Conservation (phyloP, 78 protist genomes). For the Tieghemostelium lacteum region DNA sequence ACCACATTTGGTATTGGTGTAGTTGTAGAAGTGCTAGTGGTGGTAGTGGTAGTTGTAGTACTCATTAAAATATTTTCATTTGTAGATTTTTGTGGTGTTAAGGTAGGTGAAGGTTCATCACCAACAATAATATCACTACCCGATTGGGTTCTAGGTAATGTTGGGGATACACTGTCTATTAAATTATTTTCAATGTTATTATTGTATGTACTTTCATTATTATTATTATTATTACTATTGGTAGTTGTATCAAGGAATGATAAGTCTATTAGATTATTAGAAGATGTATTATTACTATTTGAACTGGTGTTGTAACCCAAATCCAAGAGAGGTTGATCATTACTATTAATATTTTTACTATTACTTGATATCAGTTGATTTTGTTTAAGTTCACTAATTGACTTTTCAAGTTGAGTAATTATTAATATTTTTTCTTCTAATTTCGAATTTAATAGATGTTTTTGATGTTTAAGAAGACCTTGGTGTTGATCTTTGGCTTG, state of each 20-base stretch:
- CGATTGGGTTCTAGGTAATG: neutral
- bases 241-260: conserved; percentile 11
- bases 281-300: neutral
- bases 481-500: conserved; percentile 56
- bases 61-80: too few relatives aligned
- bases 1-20: neutral
- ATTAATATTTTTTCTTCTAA: conserved; percentile 14
- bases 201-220: neutral
- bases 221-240: neutral
- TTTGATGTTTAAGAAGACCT: conserved; percentile 66
- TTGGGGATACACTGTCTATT: neutral
- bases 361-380: neutral
- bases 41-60: neutral
- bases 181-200: neutral
- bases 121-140: neutral
- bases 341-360: conserved; percentile 2
- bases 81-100: neutral
- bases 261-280: conserved; percentile 12
- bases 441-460: conserved; percentile 38
- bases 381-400: too few relatives aligned
- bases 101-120: neutral
- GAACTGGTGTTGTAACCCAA: neutral
- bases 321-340: too few relatives aligned
- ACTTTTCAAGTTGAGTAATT: conserved; percentile 35
- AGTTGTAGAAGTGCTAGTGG: neutral